A percentile compares a stretch with the other conserved stretches of the same genome.
phyloP scores from a whole-genome alignment of 306 rosid species.

The Citrullus amarus region DNA sequence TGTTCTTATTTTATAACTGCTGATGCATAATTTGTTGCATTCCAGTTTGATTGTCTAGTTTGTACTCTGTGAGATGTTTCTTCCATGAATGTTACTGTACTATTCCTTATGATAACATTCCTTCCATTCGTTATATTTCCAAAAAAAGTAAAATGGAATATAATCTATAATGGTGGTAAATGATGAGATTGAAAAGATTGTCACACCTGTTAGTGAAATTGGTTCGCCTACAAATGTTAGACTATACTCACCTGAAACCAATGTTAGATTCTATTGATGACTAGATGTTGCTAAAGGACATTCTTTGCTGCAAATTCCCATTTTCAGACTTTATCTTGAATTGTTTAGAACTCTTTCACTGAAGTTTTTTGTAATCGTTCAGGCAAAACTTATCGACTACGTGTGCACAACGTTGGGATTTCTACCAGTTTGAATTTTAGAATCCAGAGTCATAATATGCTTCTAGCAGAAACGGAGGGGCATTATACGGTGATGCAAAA shows the following conservation, averaged over 20 bases:
- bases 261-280: background rate
- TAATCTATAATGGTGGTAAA: background rate
- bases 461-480: slow-evolving; percentile 77
- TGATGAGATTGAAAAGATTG: background rate
- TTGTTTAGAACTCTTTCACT: background rate
- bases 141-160: no score
- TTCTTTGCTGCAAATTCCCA: background rate
- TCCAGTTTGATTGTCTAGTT: background rate
- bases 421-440: slow-evolving; percentile 81
- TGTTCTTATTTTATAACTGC: background rate
- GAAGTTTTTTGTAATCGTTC: slow-evolving; percentile 17
- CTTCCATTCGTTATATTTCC: background rate
- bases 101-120: background rate
- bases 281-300: background rate
- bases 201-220: background rate
- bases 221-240: background rate
- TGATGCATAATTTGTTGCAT: background rate
- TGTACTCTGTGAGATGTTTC: background rate
- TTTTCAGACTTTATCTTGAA: background rate
- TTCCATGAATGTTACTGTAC: background rate
- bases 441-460: slow-evolving; percentile 63
- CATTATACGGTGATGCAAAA: slow-evolving; percentile 52
- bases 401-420: slow-evolving; percentile 76
- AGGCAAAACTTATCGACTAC: slow-evolving; percentile 80
- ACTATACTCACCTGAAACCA: background rate